These are phyloP conservation scores for Thalassiosira ordinaria DNA, from an alignment of 352 stramenopile species.

Conservation along the genomic window DNA sequence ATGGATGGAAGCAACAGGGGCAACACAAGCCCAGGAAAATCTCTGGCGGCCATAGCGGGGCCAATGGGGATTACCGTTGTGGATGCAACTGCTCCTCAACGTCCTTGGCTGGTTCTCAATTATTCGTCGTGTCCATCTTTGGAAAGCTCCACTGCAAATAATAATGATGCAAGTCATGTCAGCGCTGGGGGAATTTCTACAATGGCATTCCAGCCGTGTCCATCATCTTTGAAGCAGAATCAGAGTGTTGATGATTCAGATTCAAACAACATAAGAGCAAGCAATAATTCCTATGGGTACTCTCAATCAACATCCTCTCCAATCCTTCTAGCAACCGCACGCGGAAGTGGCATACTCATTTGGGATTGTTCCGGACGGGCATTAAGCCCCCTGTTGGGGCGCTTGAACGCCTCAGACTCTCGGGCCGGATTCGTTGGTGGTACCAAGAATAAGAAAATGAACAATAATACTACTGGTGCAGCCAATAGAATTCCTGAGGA, in stretches of 20 bases:
- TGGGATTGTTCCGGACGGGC: conserved; percentile 76
- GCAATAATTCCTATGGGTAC: no score
- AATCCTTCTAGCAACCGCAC: conserved; percentile 65
- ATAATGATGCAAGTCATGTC: no score
- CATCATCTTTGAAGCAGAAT: no score
- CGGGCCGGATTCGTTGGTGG: conserved; percentile 6
- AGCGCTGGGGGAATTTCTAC: no score
- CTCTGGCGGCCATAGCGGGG: not conserved
- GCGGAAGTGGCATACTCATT: conserved; percentile 65
- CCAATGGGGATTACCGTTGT: not conserved
- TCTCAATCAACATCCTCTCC: conserved; percentile 33
- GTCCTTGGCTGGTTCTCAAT: no score
- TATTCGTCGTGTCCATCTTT: no score
- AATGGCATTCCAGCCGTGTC: no score
- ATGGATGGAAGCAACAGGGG: not conserved
- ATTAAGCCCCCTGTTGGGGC: conserved; percentile 65
- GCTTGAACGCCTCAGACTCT: conserved; percentile 49
- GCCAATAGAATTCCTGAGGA: not conserved
- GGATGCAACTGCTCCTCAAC: not conserved
- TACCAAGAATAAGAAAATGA: conserved; percentile 10
- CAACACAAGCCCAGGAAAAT: not conserved
- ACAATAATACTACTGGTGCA: no score
- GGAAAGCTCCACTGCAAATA: no score
- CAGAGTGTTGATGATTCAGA: no score
- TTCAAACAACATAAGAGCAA: no score